Base-by-base conservation (phyloP, 2,329 filamentous ascomycete genomes). In the Lachnellula arida region DNA sequence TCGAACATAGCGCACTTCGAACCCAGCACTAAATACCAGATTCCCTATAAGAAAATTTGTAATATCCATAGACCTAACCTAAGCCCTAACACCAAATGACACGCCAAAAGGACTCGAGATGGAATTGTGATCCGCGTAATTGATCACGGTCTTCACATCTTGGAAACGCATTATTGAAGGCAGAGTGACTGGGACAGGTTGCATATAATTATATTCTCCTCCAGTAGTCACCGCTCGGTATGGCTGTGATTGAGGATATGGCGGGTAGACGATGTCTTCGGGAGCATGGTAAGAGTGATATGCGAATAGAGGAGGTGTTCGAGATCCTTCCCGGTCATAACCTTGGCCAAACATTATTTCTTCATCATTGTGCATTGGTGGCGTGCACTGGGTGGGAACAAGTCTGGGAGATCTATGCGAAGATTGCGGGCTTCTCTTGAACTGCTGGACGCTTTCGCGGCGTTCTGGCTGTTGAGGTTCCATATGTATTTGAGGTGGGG, bases 201-300 rank as follows among this genome's bases (percentile, higher is more conserved):
- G 72, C 60, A 84, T 73, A 72, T 85, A 85, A 64, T 75, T 72
- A 68, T 83, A 85, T 51, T 77, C 73, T 15, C 53, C 57, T 23
- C 57, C 58, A 12, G 63, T 63, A 50, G 79, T 77, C 63, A 82
- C 77, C 64, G 76, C 69, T 52, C 76, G 76, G 69, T 82, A 84
- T 37, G 78, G 73, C 4, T 80, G 76, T 11, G 79, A 74, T 15
- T 80, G 76, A 54, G 78, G 78, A 67, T 87, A 86, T 28, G 81
- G 76, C 54, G 79, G 71, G 66, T 88, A 80, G 60, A 82, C 74
- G 63, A 85, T 76, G 68, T 85, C 81, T 60, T 89, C 86, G 22
- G 84, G 81, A 46, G 83, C 78, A 43, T 83, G 79, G 67, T 89
- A 88, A n/a, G 82, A 73, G 53, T 83, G 79, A 74, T 88, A 89